phyloP scores from a whole-genome alignment of 257 asterid genomes.

The Coffea canephora region DNA sequence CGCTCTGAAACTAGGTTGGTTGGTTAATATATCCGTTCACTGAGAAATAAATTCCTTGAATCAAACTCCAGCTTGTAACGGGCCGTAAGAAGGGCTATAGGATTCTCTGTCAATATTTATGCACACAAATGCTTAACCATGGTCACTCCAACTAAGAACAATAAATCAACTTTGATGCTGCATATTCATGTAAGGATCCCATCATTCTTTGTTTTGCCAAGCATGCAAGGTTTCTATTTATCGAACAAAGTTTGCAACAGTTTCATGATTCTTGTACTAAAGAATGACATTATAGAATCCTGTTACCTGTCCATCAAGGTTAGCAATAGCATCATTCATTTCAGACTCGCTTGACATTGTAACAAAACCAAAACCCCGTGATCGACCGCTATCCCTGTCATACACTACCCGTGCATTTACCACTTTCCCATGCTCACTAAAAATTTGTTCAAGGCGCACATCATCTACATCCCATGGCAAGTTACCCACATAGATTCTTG shows the following conservation, averaged over 20 bases:
- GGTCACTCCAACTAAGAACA: not conserved
- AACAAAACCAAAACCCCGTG: slow-evolving; percentile 96
- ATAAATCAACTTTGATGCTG: not conserved
- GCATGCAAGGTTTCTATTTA: not conserved
- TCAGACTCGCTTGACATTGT: slow-evolving; percentile 76
- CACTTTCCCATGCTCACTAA: slow-evolving; percentile 85
- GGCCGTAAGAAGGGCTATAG: not conserved
- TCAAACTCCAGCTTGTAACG: not conserved
- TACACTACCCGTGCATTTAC: slow-evolving; percentile 68
- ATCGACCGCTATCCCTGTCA: slow-evolving; percentile 76
- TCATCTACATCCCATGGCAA: slow-evolving; percentile 82
- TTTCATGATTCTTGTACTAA: too few species aligned
- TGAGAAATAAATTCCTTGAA: not conserved
- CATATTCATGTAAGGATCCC: not conserved
- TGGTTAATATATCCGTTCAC: not conserved
- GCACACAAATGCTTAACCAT: not conserved
- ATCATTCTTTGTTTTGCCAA: too few species aligned
- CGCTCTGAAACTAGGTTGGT: not conserved
- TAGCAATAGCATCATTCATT: slow-evolving; percentile 78
- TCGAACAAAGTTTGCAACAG: not conserved
- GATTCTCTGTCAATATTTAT: not conserved
- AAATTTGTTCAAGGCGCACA: slow-evolving; percentile 62
- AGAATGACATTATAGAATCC: not conserved
- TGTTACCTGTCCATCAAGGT: slow-evolving; percentile 83
- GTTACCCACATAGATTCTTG: slow-evolving; percentile 81